Percentiles rank a stretch among this genome's conserved stretches.
These are phyloP conservation scores for Hemileia vastatrix DNA, from an alignment of 1,284 basidiomycete species.

Conservation along the genomic window DNA sequence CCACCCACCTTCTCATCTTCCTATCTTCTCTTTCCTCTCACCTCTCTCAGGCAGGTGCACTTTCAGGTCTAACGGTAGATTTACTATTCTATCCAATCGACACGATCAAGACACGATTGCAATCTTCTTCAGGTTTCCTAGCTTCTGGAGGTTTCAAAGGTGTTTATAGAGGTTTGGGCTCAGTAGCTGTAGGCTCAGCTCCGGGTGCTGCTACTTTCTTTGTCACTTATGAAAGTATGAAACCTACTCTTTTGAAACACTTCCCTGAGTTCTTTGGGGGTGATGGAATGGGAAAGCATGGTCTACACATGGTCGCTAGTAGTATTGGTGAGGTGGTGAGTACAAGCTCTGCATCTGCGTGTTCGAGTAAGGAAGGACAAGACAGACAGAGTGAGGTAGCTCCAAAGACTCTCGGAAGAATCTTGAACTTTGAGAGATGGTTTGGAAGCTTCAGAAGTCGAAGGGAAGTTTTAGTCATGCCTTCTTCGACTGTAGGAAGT, in stretches of 20 bases:
- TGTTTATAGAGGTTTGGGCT: constrained; percentile 86
- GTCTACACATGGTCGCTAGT: neutral
- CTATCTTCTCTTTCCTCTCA: too few species aligned
- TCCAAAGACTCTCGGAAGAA: too few species aligned
- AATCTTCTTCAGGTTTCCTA: constrained; percentile 75
- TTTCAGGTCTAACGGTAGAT: constrained; percentile 81
- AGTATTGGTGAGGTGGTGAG: neutral
- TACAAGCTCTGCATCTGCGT: neutral
- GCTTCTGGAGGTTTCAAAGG: constrained; percentile 78
- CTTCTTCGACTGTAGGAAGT: constrained; percentile 12
- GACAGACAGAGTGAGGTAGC: too few species aligned
- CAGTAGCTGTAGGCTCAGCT: constrained; percentile 86
- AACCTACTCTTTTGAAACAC: neutral
- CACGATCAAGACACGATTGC: constrained; percentile 88
- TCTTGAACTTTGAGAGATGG: too few species aligned
- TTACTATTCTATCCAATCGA: constrained; percentile 93
- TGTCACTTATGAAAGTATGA: constrained; percentile 39
- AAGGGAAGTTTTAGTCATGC: too few species aligned
- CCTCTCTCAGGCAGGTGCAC: constrained; percentile 52
- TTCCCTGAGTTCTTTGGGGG: neutral
- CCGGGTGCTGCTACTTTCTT: constrained; percentile 65
- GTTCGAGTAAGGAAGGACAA: too few species aligned
- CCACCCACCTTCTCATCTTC: too few species aligned
- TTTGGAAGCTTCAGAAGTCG: too few species aligned
- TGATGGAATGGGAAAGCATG: neutral